Evolutionary conservation across 2,329 filamentous ascomycete species (phyloP).

Genomic region (Xylariomycetidae sp.): DNA sequence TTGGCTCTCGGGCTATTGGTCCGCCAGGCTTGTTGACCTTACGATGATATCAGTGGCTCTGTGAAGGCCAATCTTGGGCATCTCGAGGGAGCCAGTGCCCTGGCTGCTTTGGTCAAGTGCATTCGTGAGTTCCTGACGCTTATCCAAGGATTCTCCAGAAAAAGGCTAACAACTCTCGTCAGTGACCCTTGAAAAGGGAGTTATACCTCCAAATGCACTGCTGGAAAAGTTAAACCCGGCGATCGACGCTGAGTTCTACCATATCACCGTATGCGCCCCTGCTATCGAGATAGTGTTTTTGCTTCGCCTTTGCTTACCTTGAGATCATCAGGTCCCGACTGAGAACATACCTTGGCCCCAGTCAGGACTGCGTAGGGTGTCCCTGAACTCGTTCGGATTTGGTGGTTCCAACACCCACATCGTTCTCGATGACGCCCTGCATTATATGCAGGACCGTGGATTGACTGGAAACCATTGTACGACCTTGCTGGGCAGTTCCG

Average conservation of each 20-base stretch:
- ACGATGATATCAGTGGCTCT: slow-evolving; percentile 17
- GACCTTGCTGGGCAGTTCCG: too few species aligned
- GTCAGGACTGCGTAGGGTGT: slow-evolving; percentile 2
- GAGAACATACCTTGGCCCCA: slow-evolving; percentile 4
- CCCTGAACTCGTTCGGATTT: slow-evolving; percentile 10
- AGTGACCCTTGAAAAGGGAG: slow-evolving; percentile 25
- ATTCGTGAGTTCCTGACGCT: slow-evolving; percentile 20
- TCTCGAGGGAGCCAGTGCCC: slow-evolving; percentile 19
- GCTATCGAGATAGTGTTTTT: too few species aligned
- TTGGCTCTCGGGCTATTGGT: too few species aligned
- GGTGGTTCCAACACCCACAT: slow-evolving; percentile 11
- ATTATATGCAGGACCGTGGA: slow-evolving; percentile 3
- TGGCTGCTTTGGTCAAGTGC: slow-evolving; percentile 27
- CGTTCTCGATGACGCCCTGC: slow-evolving; percentile 5
- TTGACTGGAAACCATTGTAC: slow-evolving; percentile 16
- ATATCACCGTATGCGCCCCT: slow-evolving; percentile 18
- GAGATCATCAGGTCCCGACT: slow-evolving; percentile 20
- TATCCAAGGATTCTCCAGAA: too few species aligned
- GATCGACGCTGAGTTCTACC: slow-evolving; percentile 18
- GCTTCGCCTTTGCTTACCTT: too few species aligned
- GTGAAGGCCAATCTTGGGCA: slow-evolving; percentile 23
- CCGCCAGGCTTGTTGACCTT: too few species aligned
- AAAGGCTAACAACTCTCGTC: too few species aligned
- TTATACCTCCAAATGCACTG: slow-evolving; percentile 24
- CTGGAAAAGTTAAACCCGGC: slow-evolving; percentile 22